Evolutionary conservation across 139 green algal species (phyloP).

Genomic region (Trebouxia sp.): DNA sequence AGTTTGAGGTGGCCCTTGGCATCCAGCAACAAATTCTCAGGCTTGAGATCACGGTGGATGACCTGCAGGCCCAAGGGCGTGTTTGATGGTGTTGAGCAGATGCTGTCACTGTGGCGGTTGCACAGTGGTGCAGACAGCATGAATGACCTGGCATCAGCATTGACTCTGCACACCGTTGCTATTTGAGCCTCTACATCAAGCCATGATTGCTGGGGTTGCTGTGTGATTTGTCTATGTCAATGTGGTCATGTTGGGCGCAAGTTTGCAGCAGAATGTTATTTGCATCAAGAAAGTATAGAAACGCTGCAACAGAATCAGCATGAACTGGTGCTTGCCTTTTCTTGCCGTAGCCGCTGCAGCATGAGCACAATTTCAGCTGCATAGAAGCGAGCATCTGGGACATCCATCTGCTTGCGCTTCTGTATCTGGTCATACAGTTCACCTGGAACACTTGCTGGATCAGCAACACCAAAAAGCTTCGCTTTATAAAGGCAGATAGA

Average conservation of each 20-base stretch:
- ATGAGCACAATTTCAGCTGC: constrained; percentile 83
- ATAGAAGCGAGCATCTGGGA: constrained; percentile 60
- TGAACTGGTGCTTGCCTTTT: constrained; percentile 36
- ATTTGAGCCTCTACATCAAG: too few species aligned
- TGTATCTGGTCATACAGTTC: constrained; percentile 65
- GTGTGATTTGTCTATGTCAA: not conserved
- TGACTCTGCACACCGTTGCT: too few species aligned
- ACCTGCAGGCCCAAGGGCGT: constrained; percentile 35
- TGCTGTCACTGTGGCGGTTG: too few species aligned
- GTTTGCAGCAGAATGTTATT: too few species aligned
- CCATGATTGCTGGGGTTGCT: too few species aligned
- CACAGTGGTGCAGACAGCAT: too few species aligned
- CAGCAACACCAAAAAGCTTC: not conserved
- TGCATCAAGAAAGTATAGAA: too few species aligned
- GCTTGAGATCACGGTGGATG: constrained; percentile 84
- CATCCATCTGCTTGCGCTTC: constrained; percentile 37
- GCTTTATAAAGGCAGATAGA: not conserved
- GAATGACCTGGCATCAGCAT: too few species aligned
- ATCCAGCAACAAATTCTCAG: constrained; percentile 89
- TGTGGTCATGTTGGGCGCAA: not conserved
- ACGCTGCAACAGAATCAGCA: not conserved
- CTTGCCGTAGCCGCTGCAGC: constrained; percentile 58
- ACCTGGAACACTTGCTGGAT: constrained; percentile 29
- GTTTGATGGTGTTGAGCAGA: constrained; percentile 7
- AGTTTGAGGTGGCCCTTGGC: constrained; percentile 83